Evolutionary conservation across 2,329 filamentous ascomycete genomes (phyloP).

Genomic region (Verticillium tricorpus): DNA sequence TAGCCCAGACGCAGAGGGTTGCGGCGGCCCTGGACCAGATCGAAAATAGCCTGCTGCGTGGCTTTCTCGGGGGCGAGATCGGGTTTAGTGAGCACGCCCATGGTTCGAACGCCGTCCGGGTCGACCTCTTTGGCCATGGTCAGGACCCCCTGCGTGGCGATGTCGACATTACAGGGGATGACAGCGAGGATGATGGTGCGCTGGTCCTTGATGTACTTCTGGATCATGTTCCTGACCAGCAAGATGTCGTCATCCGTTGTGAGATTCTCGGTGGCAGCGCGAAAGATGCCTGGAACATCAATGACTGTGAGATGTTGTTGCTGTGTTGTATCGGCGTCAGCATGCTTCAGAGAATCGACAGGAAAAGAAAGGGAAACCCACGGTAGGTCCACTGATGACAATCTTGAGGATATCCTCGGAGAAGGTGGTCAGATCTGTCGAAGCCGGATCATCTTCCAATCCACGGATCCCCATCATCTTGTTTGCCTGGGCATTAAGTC

Average conservation of each 20-base stretch:
- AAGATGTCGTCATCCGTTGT: constrained; percentile 20
- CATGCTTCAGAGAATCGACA: no score
- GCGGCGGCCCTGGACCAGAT: constrained; percentile 23
- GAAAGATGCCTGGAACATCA: constrained; percentile 42
- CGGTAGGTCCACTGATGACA: constrained; percentile 39
- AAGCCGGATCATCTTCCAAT: not conserved
- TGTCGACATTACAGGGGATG: constrained; percentile 34
- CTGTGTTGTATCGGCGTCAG: no score
- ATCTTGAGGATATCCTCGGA: constrained; percentile 41
- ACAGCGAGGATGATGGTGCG: constrained; percentile 42
- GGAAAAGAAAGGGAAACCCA: constrained; percentile 9
- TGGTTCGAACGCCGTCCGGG: constrained; percentile 32
- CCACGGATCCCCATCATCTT: constrained; percentile 37
- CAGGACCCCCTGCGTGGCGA: constrained; percentile 25
- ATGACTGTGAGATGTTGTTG: constrained; percentile 38
- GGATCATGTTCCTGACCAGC: constrained; percentile 29
- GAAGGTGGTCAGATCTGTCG: constrained; percentile 26
- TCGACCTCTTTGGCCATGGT: constrained; percentile 13
- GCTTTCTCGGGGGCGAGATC: constrained; percentile 22
- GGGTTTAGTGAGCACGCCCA: constrained; percentile 56
- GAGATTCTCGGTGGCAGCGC: constrained; percentile 28
- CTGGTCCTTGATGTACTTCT: constrained; percentile 32
- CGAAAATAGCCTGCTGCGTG: constrained; percentile 25
- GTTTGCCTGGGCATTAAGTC: constrained; percentile 27
- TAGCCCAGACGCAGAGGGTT: constrained; percentile 35